These are phyloP conservation scores for Orbilia oligospora DNA, from an alignment of 2,329 filamentous ascomycete genomes.

Conservation along the genomic window DNA sequence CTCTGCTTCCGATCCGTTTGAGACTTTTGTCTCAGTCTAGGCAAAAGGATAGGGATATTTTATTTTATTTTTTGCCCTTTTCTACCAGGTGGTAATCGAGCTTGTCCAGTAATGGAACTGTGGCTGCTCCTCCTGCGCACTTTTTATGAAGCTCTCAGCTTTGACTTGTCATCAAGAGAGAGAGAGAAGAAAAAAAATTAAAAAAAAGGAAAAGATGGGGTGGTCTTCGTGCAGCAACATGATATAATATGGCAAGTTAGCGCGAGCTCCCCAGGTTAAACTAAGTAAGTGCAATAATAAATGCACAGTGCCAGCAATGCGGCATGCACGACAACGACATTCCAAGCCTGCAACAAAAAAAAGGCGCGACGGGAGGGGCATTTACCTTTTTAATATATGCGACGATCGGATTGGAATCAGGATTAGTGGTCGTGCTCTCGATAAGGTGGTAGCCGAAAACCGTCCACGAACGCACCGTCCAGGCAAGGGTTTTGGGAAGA, in stretches of 20 bases:
- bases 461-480: constrained; percentile 32
- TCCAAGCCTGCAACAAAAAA: constrained; percentile 43
- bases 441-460: constrained; percentile 28
- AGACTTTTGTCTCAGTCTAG: constrained; percentile 32
- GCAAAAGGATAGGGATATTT: constrained; percentile 28
- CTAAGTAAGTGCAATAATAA: constrained; percentile 45
- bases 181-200: constrained; percentile 27
- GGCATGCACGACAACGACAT: constrained; percentile 50
- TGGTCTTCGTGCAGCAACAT: constrained; percentile 49
- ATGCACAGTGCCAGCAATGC: constrained; percentile 48
- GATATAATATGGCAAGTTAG: constrained; percentile 52
- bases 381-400: constrained; percentile 60
- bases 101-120: constrained; percentile 32
- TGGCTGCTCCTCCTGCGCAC: constrained; percentile 43
- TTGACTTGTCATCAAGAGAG: constrained; percentile 13
- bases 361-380: constrained; percentile 51
- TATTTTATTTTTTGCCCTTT: constrained; percentile 47
- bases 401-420: constrained; percentile 50
- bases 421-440: constrained; percentile 37
- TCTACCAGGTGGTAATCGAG: constrained; percentile 35
- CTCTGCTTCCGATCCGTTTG: constrained; percentile 17
- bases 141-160: constrained; percentile 23
- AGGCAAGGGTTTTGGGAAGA: constrained; percentile 32
- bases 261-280: constrained; percentile 51
- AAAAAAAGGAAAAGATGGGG: constrained; percentile 26